phyloP scores from a whole-genome alignment of 2,329 filamentous ascomycete genomes.

The Sodiomyces alkalinus region DNA sequence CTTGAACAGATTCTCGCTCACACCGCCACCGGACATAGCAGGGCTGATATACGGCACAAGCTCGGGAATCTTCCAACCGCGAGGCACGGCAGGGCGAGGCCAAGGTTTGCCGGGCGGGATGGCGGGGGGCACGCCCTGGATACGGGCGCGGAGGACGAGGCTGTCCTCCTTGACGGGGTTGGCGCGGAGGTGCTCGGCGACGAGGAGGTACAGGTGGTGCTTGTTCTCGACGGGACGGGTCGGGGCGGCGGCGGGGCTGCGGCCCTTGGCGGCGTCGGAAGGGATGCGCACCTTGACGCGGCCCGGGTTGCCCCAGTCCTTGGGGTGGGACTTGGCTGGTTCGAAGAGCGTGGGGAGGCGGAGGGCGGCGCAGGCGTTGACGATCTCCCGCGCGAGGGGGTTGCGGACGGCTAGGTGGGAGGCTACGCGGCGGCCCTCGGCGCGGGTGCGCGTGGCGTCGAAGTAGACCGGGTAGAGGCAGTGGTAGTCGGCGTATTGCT shows the following conservation, averaged over 20 bases:
- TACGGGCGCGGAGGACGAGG: constrained; percentile 53
- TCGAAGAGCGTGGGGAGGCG: constrained; percentile 67
- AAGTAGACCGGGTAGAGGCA: constrained; percentile 96
- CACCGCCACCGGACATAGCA: constrained; percentile 81
- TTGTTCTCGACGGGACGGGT: constrained; percentile 47
- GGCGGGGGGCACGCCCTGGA: constrained; percentile 57
- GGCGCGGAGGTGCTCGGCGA: constrained; percentile 59
- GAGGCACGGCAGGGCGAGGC: constrained; percentile 58
- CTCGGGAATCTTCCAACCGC: constrained; percentile 80
- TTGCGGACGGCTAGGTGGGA: constrained; percentile 59
- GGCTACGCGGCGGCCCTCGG: constrained; percentile 68
- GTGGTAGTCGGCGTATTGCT: constrained; percentile 60
- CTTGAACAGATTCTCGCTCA: constrained; percentile 87
- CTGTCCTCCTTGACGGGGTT: constrained; percentile 62
- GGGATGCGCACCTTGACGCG: constrained; percentile 51
- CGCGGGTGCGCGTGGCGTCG: constrained; percentile 57
- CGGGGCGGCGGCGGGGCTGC: constrained; percentile 29
- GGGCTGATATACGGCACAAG: constrained; percentile 79
- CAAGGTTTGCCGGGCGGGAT: constrained; percentile 50
- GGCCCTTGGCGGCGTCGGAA: constrained; percentile 4
- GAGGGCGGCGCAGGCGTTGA: constrained; percentile 64
- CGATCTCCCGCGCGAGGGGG: constrained; percentile 79
- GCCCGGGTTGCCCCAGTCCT: constrained; percentile 95
- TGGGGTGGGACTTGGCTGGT: constrained; percentile 81
- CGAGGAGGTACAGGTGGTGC: constrained; percentile 72